Percentiles rank a stretch among this genome's conserved stretches.
Conservation (phyloP, 148 eudicot genomes). For the Dysphania ambrosioides region DNA sequence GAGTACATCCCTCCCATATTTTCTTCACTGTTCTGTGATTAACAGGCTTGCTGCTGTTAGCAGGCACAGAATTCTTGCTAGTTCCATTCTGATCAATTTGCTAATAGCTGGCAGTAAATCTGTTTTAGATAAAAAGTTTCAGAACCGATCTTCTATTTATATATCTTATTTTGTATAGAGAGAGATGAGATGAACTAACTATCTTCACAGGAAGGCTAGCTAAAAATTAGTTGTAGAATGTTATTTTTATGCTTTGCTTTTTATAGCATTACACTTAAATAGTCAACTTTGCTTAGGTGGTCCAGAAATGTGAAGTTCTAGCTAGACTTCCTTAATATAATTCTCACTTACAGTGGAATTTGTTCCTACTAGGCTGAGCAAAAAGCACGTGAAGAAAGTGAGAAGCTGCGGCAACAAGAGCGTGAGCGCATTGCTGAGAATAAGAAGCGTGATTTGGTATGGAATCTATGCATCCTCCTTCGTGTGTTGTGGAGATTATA, state of each 20-base stretch:
- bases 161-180: not conserved
- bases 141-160: not conserved
- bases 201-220: not conserved
- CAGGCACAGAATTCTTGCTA: not conserved
- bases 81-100: not conserved
- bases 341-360: not conserved
- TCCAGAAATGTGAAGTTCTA: not conserved
- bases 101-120: not conserved
- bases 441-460: slow-evolving; percentile 84
- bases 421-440: slow-evolving; percentile 91
- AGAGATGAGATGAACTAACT: not conserved
- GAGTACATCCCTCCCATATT: slow-evolving; percentile 29
- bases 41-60: not conserved
- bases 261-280: not conserved
- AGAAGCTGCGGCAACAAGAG: slow-evolving; percentile 83
- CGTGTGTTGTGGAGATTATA: not conserved
- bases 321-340: not conserved
- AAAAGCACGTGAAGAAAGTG: slow-evolving; percentile 93
- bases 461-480: slow-evolving; percentile 2
- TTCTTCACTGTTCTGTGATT: not conserved
- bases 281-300: not conserved
- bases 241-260: not conserved
- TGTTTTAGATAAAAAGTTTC: not conserved
- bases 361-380: slow-evolving; percentile 63
- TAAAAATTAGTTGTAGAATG: not conserved